These are phyloP conservation scores for Colletotrichum echinochloae DNA, from an alignment of 2,329 filamentous ascomycete species.

Conservation along the genomic window DNA sequence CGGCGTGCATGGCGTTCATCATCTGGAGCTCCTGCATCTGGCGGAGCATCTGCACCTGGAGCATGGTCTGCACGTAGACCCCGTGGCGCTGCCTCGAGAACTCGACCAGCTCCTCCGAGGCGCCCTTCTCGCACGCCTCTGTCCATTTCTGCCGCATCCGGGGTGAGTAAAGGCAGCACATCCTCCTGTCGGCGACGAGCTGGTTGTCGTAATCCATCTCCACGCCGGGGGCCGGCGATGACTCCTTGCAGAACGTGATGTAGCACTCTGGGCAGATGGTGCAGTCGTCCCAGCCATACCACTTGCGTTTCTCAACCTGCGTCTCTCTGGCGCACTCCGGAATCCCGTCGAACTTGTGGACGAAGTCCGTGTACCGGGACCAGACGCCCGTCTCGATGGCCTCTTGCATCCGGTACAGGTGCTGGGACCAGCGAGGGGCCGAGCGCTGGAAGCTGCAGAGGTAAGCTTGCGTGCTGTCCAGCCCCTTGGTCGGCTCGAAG, in stretches of 20 bases:
- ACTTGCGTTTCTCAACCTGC: slow-evolving; percentile 13
- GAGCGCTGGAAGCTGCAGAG: slow-evolving; percentile 49
- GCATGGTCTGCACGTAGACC: slow-evolving; percentile 36
- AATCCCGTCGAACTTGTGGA: slow-evolving; percentile 44
- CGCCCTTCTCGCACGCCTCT: slow-evolving; percentile 27
- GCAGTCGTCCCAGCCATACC: slow-evolving; percentile 41
- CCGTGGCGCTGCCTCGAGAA: slow-evolving; percentile 23
- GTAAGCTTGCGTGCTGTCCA: slow-evolving; percentile 36
- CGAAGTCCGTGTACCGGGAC: slow-evolving; percentile 45
- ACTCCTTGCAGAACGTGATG: slow-evolving; percentile 25
- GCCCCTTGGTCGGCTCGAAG: slow-evolving; percentile 44
- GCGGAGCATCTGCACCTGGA: slow-evolving; percentile 21
- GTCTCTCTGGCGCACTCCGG: slow-evolving; percentile 29
- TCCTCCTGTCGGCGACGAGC: slow-evolving; percentile 5
- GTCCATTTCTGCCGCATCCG: slow-evolving; percentile 39
- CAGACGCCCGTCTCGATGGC: slow-evolving; percentile 50
- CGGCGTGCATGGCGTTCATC: slow-evolving; percentile 45
- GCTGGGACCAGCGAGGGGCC: slow-evolving; percentile 44
- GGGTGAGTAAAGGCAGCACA: slow-evolving; percentile 41
- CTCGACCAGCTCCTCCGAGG: background rate
- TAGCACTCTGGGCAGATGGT: slow-evolving; percentile 41
- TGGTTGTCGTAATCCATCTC: slow-evolving; percentile 13
- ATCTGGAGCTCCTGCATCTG: slow-evolving; percentile 40
- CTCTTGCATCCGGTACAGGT: slow-evolving; percentile 46
- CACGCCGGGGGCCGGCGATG: background rate